Evolutionary conservation across 768 basidiomycete species (phyloP), one percentile per base, ranked within the genome.

Genomic region (Kwoniella newhampshirensis): DNA sequence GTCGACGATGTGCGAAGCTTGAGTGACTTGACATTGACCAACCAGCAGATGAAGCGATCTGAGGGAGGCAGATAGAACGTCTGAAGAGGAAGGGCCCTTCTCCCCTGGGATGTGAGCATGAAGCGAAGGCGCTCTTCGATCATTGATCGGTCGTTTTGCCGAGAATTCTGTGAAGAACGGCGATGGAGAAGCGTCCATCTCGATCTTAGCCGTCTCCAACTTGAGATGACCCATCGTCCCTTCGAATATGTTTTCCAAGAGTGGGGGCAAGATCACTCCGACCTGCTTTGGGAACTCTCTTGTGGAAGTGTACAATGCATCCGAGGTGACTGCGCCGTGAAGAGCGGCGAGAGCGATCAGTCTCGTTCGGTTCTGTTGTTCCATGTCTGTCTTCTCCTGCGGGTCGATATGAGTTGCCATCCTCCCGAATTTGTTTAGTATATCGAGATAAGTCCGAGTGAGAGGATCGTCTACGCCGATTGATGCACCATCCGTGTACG

Each of bases 101-200:
- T 96, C 89, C 9, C 91, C 91, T 62, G 93, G 87, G 15, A 91
- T 77, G 71, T 94, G 91, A 8, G 87, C 78, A 71, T 93, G 91
- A 13, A 96, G 87, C 1, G 91, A 94, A 4, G 88, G 87, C 0
- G 92, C 91, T 27, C 89, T 84, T 51, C 92, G 80, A 73, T 93
- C 88, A 13, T 85, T 79, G 2, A 85, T 79, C 11, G 92, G 91
- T 52, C 87, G 81, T 37, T 73, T 62, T 4, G 85, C 85, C 32
- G 89, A 83, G 66, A 92, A 94, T 70, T 93, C 90, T 12, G 84
- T 84, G 64, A 93, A 79, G 74, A 89, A 92, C 1, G 86, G 84
- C 1, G 91, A 90, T 2, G 73, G 73, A 4, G 75, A 81, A 1
- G 89, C 82, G 37, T 85, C 81, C 46, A 86, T 85, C 71, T 86